Evolutionary conservation across 257 asterid genomes (phyloP).

Genomic region (Scutellaria galericulata): DNA sequence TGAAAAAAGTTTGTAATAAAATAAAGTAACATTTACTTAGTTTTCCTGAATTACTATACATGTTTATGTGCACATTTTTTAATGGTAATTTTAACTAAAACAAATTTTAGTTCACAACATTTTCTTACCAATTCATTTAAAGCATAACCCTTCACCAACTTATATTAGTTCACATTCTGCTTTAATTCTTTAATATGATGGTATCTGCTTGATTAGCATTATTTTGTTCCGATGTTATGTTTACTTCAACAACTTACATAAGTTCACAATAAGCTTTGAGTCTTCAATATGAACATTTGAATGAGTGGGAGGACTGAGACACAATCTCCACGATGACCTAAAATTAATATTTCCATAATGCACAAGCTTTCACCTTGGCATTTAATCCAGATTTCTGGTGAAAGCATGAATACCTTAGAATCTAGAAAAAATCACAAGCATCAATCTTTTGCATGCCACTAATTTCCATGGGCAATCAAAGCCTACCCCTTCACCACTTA

Average conservation of each 20-base stretch:
- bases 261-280: constrained; percentile 1
- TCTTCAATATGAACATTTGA: background rate
- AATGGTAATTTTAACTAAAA: no score
- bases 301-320: no score
- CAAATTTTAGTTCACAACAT: constrained; percentile 2
- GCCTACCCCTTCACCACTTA: background rate
- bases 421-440: background rate
- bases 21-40: background rate
- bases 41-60: background rate
- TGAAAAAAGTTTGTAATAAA: background rate
- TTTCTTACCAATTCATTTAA: background rate
- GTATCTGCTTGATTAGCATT: no score
- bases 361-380: background rate
- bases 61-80: background rate
- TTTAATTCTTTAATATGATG: no score
- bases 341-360: background rate
- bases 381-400: constrained; percentile 1
- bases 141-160: no score
- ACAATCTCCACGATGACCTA: background rate
- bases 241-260: no score
- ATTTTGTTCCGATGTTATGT: no score
- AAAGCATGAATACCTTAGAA: background rate
- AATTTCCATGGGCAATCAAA: constrained; percentile 10
- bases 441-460: background rate
- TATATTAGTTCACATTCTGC: no score